phyloP scores from a whole-genome alignment of 106 monocot species.

The Apostasia ramifera region DNA sequence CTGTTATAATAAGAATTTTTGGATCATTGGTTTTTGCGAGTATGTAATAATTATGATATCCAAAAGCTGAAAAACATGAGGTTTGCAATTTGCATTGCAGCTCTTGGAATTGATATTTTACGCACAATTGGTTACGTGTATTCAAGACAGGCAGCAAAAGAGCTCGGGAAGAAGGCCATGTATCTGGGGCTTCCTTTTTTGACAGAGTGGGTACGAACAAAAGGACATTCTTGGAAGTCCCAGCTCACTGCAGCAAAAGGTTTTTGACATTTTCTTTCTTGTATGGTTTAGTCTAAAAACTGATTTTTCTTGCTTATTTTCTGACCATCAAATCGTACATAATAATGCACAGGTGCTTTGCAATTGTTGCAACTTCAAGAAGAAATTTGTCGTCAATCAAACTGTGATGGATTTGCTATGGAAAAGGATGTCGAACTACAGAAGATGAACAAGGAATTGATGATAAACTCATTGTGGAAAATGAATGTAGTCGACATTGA shows the following conservation, averaged over 20 bases:
- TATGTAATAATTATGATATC: not conserved
- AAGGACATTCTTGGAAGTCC: conserved; percentile 76
- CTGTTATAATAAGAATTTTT: not conserved
- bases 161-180: conserved; percentile 68
- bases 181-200: conserved; percentile 82
- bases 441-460: conserved; percentile 55
- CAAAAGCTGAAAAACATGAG: not conserved
- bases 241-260: conserved; percentile 90
- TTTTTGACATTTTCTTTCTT: conserved; percentile 6
- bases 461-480: conserved; percentile 82
- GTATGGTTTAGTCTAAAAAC: not conserved
- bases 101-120: conserved; percentile 64
- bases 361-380: conserved; percentile 80
- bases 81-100: conserved; percentile 19
- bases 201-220: conserved; percentile 76
- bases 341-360: conserved; percentile 48
- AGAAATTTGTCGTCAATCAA: conserved; percentile 51
- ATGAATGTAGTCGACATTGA: conserved; percentile 89
- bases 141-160: conserved; percentile 75
- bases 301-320: not conserved
- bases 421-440: conserved; percentile 53
- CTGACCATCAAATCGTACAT: conserved; percentile 13
- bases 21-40: not conserved
- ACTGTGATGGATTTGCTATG: conserved; percentile 25
- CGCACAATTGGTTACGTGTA: conserved; percentile 81